These are phyloP conservation scores for Colletotrichum sp. DNA, from an alignment of 2,329 filamentous ascomycete genomes.

Conservation along the genomic window DNA sequence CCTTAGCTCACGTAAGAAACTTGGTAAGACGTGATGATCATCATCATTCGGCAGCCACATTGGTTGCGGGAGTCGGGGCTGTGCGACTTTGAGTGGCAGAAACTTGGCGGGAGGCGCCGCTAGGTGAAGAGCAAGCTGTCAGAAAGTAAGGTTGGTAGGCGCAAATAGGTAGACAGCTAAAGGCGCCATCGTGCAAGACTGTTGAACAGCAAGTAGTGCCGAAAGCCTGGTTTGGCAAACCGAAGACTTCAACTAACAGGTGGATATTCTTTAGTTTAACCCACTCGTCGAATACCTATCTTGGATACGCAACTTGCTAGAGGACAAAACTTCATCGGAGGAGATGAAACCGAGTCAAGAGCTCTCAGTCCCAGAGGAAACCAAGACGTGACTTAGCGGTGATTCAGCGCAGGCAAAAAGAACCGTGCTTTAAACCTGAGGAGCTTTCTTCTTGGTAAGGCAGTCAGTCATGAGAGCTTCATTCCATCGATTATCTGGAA, in stretches of 20 bases:
- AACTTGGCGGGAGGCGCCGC: not conserved
- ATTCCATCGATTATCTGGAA: not conserved
- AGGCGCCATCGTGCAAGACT: not conserved
- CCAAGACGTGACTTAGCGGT: not conserved
- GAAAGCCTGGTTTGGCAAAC: not conserved
- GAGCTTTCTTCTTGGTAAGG: not conserved
- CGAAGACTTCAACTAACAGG: not conserved
- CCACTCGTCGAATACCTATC: not conserved
- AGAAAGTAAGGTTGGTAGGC: not conserved
- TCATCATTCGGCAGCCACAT: not conserved
- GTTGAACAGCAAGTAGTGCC: not conserved
- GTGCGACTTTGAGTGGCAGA: slow-evolving; percentile 3
- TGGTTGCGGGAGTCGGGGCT: not conserved
- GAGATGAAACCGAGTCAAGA: not conserved
- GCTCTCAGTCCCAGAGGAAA: not conserved
- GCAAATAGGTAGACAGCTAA: not conserved
- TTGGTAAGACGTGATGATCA: not conserved
- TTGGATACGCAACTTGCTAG: not conserved
- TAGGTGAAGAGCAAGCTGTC: not conserved
- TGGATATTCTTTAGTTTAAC: not conserved
- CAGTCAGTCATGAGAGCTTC: not conserved
- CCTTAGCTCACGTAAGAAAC: slow-evolving; percentile 16
- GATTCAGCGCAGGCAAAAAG: not conserved
- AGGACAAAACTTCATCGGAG: not conserved
- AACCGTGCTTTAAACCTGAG: not conserved